Evolutionary conservation across 2,329 filamentous ascomycete species (phyloP), one percentile per base, ranked within the genome.

Genomic region (Ophiocordyceps unilateralis): DNA sequence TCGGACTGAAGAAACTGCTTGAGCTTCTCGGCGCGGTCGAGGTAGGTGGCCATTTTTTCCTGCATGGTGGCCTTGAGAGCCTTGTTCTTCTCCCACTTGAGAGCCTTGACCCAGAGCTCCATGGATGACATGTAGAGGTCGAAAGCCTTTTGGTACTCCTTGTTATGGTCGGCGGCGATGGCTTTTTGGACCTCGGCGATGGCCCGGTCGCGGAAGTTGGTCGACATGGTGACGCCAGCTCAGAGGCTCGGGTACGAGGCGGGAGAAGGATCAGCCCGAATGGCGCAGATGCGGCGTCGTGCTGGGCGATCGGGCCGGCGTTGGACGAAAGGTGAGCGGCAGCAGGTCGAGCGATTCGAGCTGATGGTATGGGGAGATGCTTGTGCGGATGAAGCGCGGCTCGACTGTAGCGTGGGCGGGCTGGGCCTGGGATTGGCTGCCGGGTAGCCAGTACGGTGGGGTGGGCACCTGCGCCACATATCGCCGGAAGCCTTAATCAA

Each of bases 21-120:
- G 50, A 98, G 76, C 69, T 96, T 96, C 69, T 98, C 91, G 49
- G 91, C 91, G 48, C 91, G 85, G 65, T 95, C 89, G 82, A 98
- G 94, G 70, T 98, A 98, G 60, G 95, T 89, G 54, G 73, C 83
- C 19, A 88, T 87, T 69, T 96, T 96, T 53, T 83, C 78, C 53
- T 91, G 82, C 62, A 98, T 95, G 76, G 94, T 93, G 59, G 93
- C 87, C 70, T 96, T 96, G 49, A 86, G 88, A 54, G 88, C 89
- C 49, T 83, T 79, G 67, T 95, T 96, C 75, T 96, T 98, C 69
- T 98, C 91, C 89, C 89, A 98, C 71, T 98, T 98, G 47, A 98
- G 74, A 28, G 91, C 91, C 47, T 96, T 83, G 83, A 98, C 94
- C 71, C 96, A 98, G 45, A 96, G 78, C 66, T 98, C 89, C 53